Evolutionary conservation across 768 basidiomycete species (phyloP).

Genomic region (Lactifluus echinatus): DNA sequence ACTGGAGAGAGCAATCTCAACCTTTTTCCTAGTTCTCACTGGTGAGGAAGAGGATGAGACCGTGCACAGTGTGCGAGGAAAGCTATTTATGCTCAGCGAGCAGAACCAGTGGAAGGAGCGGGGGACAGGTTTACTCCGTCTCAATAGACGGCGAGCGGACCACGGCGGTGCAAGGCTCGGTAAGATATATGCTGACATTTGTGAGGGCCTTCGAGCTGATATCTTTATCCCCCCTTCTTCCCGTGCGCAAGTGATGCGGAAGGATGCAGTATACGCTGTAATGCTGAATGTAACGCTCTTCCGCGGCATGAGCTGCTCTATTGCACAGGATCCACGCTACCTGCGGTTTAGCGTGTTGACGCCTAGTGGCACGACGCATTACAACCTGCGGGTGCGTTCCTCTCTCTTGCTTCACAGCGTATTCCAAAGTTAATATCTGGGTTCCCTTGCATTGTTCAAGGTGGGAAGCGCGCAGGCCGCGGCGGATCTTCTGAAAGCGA

Average conservation of each 20-base stretch:
- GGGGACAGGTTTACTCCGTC: conserved; percentile 59
- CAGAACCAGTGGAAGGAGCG: conserved; percentile 69
- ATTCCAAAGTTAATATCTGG: not conserved
- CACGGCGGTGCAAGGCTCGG: conserved; percentile 63
- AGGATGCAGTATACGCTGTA: conserved; percentile 71
- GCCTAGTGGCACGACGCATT: conserved; percentile 50
- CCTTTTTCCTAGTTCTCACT: conserved; percentile 44
- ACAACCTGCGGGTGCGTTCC: conserved; percentile 59
- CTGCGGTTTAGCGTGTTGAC: conserved; percentile 69
- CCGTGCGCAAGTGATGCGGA: conserved; percentile 60
- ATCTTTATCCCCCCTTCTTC: not conserved
- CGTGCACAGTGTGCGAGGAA: conserved; percentile 67
- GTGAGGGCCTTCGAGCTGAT: not conserved
- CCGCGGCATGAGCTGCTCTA: conserved; percentile 62
- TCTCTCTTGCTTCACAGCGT: not conserved
- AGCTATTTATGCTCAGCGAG: conserved; percentile 52
- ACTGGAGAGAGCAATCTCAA: not conserved
- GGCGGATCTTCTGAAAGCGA: conserved; percentile 12
- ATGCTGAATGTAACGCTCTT: conserved; percentile 70
- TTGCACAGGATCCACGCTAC: conserved; percentile 75
- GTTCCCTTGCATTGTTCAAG: not conserved
- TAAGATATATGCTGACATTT: conserved; percentile 25
- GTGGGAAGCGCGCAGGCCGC: conserved; percentile 18
- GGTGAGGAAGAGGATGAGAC: conserved; percentile 81
- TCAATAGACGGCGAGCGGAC: conserved; percentile 59